phyloP scores from a whole-genome alignment of 176 grass and related monocot species.

The Pontederia paniculata region DNA sequence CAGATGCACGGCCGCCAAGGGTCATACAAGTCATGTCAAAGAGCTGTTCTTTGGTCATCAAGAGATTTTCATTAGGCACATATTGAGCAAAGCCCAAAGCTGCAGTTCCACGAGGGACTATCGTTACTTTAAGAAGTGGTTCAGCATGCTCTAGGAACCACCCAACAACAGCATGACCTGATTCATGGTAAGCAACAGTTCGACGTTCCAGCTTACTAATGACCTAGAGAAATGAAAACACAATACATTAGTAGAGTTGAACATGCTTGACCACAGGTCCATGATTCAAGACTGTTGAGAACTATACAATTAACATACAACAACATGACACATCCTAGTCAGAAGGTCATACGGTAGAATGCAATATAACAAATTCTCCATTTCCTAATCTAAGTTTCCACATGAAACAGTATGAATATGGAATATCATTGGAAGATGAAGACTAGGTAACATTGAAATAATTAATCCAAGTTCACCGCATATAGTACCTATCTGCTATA shows the following conservation, averaged over 20 bases:
- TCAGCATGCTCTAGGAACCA: slow-evolving; percentile 97
- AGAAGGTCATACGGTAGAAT: too few species aligned
- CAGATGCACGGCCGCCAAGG: slow-evolving; percentile 73
- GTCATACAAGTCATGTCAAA: slow-evolving; percentile 97
- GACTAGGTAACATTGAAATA: too few species aligned
- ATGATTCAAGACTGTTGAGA: too few species aligned
- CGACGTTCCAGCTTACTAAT: slow-evolving; percentile 80
- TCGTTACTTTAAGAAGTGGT: slow-evolving; percentile 86
- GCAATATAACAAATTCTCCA: too few species aligned
- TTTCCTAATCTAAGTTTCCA: too few species aligned
- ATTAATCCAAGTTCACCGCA: too few species aligned
- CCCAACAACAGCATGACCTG: slow-evolving; percentile 74
- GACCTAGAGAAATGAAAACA: slow-evolving; percentile 34
- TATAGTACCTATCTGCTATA: too few species aligned
- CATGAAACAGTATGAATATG: too few species aligned
- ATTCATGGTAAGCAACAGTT: slow-evolving; percentile 75
- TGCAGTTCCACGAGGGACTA: slow-evolving; percentile 78
- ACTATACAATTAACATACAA: too few species aligned
- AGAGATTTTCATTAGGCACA: slow-evolving; percentile 75
- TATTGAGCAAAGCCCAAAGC: slow-evolving; percentile 87
- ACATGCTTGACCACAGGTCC: background rate
- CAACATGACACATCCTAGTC: too few species aligned
- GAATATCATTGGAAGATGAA: too few species aligned
- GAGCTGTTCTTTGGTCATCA: slow-evolving; percentile 89
- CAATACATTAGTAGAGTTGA: slow-evolving; percentile 1